phyloP scores from a whole-genome alignment of 2,329 filamentous ascomycete species.

The Ascosphaera aggregata region DNA sequence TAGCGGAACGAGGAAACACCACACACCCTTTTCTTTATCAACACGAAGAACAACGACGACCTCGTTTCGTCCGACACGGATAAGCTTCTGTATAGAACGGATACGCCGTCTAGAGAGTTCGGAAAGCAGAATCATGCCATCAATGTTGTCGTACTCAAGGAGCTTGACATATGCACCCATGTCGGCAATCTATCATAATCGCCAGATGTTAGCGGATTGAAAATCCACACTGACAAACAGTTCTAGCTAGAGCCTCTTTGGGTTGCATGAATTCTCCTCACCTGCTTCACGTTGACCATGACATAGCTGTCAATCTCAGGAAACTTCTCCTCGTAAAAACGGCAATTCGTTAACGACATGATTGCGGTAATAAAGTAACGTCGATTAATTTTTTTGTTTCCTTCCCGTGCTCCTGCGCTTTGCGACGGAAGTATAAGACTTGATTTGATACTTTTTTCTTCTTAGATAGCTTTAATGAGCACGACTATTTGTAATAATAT shows the following conservation, averaged over 20 bases:
- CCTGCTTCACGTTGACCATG: slow-evolving; percentile 99
- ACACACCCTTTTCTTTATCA: slow-evolving; percentile 87
- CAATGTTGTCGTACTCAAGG: slow-evolving; percentile 98
- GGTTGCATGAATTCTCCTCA: no score
- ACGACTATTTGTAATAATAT: no score
- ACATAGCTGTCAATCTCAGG: slow-evolving; percentile 99
- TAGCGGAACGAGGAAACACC: neutral
- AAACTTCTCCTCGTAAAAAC: slow-evolving; percentile 95
- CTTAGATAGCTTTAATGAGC: no score
- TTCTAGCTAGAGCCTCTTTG: no score
- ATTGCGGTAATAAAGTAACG: slow-evolving; percentile 24
- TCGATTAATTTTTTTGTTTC: neutral
- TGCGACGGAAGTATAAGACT: neutral
- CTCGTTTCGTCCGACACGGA: slow-evolving; percentile 92
- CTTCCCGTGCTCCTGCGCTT: neutral
- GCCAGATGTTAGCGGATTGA: slow-evolving; percentile 3
- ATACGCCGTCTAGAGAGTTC: slow-evolving; percentile 97
- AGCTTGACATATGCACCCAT: slow-evolving; percentile 99
- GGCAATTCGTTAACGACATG: slow-evolving; percentile 91
- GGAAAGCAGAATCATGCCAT: slow-evolving; percentile 98
- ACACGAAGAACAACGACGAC: slow-evolving; percentile 96
- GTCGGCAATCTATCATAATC: slow-evolving; percentile 55
- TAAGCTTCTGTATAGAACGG: slow-evolving; percentile 95
- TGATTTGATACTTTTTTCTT: no score
- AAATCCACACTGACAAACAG: neutral